phyloP scores from a whole-genome alignment of 2,329 filamentous ascomycete genomes.

The Pyrenochaeta sp. region DNA sequence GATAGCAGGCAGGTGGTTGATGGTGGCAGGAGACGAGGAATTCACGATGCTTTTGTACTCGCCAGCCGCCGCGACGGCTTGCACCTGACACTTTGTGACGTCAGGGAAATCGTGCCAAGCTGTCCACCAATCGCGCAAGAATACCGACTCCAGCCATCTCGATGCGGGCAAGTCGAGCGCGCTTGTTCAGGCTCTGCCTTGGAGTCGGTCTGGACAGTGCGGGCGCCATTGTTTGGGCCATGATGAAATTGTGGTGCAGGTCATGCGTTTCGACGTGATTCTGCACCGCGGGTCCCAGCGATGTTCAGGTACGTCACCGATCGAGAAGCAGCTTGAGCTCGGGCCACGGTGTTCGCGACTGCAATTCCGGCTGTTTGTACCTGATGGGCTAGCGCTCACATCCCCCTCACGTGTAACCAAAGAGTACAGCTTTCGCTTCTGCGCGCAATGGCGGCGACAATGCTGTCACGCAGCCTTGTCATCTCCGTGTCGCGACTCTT shows the following conservation, averaged over 20 bases:
- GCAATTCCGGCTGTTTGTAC: slow-evolving; percentile 9
- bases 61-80: slow-evolving; percentile 23
- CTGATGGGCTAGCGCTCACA: slow-evolving; percentile 12
- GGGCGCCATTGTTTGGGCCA: slow-evolving; percentile 10
- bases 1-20: slow-evolving; percentile 20
- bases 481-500: neutral
- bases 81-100: slow-evolving; percentile 45
- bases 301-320: slow-evolving; percentile 28
- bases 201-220: slow-evolving; percentile 24
- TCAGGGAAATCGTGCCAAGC: slow-evolving; percentile 31
- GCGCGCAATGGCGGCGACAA: neutral
- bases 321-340: slow-evolving; percentile 7
- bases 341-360: slow-evolving; percentile 8
- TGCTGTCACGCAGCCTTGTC: slow-evolving; percentile 6
- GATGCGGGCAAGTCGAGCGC: slow-evolving; percentile 19
- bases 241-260: slow-evolving; percentile 10
- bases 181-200: slow-evolving; percentile 8
- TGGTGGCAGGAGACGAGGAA: slow-evolving; percentile 33
- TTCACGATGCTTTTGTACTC: slow-evolving; percentile 44
- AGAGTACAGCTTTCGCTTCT: neutral
- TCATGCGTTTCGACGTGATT: slow-evolving; percentile 11
- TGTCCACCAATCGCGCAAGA: slow-evolving; percentile 19
- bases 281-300: neutral
- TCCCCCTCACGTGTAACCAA: slow-evolving; percentile 10
- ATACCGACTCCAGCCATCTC: slow-evolving; percentile 30